These are phyloP conservation scores for Phaffomyces thermotolerans DNA, from an alignment of 805 yeast species.

Conservation along the genomic window DNA sequence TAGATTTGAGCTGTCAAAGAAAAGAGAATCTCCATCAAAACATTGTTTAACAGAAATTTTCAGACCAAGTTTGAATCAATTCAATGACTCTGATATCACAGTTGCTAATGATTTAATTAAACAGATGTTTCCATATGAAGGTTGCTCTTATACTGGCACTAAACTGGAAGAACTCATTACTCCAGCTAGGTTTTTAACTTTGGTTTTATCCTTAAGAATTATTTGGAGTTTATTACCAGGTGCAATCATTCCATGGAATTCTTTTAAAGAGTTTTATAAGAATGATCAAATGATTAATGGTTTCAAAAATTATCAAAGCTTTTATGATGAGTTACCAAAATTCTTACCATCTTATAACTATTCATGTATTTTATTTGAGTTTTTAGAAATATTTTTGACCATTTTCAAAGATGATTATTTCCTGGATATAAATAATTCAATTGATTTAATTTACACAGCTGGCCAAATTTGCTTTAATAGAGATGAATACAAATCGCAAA, in stretches of 20 bases:
- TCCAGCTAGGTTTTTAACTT: conserved; percentile 20
- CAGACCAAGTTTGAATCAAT: conserved; percentile 29
- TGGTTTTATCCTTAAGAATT: conserved; percentile 25
- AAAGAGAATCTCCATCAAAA: conserved; percentile 9
- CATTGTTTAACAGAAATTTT: conserved; percentile 25
- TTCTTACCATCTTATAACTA: conserved; percentile 29
- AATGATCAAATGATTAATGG: conserved; percentile 18
- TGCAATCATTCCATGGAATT: conserved; percentile 31
- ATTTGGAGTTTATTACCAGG: conserved; percentile 29
- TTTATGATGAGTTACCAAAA: conserved; percentile 28
- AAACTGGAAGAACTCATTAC: conserved; percentile 22
- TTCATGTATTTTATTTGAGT: conserved; percentile 30
- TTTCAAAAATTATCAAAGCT: conserved; percentile 24
- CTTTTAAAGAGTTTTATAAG: conserved; percentile 23
- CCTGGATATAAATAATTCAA: conserved; percentile 24
- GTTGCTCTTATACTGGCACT: conserved; percentile 29
- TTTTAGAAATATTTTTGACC: conserved; percentile 27
- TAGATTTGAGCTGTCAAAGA: conserved; percentile 13
- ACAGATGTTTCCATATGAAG: conserved; percentile 29
- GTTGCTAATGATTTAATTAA: conserved; percentile 23
- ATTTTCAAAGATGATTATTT: conserved; percentile 27
- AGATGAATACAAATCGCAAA: conserved; percentile 13
- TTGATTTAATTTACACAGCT: conserved; percentile 30
- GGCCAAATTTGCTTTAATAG: conserved; percentile 30
- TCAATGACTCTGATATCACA: conserved; percentile 24